A percentile compares a stretch with the other conserved stretches of the same genome.
phyloP scores from a whole-genome alignment of 2,329 filamentous ascomycete genomes.

The Davidsoniella neocaledoniae region DNA sequence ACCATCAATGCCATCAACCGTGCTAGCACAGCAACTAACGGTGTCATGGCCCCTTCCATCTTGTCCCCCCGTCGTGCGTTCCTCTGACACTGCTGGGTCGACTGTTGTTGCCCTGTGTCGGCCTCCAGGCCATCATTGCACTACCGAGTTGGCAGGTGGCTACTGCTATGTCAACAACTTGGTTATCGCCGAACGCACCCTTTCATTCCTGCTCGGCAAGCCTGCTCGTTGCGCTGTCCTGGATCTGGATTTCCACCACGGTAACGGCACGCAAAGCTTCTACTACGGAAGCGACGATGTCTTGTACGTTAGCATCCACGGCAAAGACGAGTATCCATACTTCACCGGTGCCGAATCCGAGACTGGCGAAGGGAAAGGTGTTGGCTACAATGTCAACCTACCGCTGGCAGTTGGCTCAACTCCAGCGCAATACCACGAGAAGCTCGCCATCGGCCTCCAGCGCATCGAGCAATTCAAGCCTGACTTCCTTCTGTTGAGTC shows the following conservation, averaged over 20 bases:
- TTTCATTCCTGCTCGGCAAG: constrained; percentile 11
- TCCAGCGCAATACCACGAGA: constrained; percentile 11
- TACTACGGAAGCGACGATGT: constrained; percentile 19
- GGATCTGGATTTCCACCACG: constrained; percentile 18
- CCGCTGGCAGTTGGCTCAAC: constrained; percentile 12
- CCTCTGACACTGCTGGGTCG: constrained; percentile 12
- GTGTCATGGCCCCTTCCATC: background rate
- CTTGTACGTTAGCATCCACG: constrained; percentile 20
- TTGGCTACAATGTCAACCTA: constrained; percentile 15
- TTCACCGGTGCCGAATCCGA: constrained; percentile 15
- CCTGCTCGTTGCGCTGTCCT: constrained; percentile 14
- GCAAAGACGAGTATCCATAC: constrained; percentile 20
- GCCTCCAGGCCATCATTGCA: constrained; percentile 18
- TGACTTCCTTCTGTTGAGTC: constrained; percentile 15
- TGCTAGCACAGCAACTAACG: background rate
- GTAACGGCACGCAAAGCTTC: constrained; percentile 17
- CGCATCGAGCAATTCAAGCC: constrained; percentile 13
- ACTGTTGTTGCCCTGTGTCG: constrained; percentile 15
- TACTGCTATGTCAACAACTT: constrained; percentile 19
- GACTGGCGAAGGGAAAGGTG: constrained; percentile 13
- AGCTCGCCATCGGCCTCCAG: constrained; percentile 12
- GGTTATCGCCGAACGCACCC: constrained; percentile 15
- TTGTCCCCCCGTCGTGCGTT: background rate
- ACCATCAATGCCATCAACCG: constrained; percentile 5
- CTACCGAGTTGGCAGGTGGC: constrained; percentile 15